Evolutionary conservation across 108 stramenopile species (phyloP), one percentile per base, ranked within the genome.

Genomic region (Nitzschia sp.): DNA sequence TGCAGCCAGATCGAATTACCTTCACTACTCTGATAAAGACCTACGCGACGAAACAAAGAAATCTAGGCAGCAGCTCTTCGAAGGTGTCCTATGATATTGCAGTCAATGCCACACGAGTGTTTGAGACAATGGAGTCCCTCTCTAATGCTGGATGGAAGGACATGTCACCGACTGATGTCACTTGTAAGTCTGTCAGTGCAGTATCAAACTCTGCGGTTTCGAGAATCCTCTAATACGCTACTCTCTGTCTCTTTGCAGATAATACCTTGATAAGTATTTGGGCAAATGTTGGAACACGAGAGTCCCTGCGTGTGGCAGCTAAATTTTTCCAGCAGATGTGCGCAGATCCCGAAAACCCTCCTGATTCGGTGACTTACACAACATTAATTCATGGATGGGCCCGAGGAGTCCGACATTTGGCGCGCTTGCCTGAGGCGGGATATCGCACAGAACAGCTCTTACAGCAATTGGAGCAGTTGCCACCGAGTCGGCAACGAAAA

Each of bases 301-400:
- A 71, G 21, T 28, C 48, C 48, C 13, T 71, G 48, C 11, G 31
- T 16, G 48, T 27, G 59, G 69, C 69, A 48, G 32, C 44, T 16
- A 23, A 32, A 19, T 4, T 71, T 2, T 46, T 71, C 15, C 41
- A 32, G 30, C 5, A 71, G 53, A 71, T 71, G 29, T 22, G 45
- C 27, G n/a, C 8, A n/a, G 48, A 50, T 50, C 21, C 48, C 19
- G 19, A 50, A 22, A 19, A 50, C 21, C 48, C 47, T 36, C 69
- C 69, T 4, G 48, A 61, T 61, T 62, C 58, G 8, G 30, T 61
- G 9, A 54, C 47, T 31, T 71, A 52, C 25, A 29, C 69, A 16
- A 71, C 59, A 16, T 34, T 71, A 48, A 60, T 71, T 41, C 60
- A 61, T 38, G 69, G 59, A 13, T 71, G 69, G 69, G 60, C 69